These are phyloP conservation scores for Candida nonsorbophila DNA, from an alignment of 805 yeast species.

Conservation along the genomic window DNA sequence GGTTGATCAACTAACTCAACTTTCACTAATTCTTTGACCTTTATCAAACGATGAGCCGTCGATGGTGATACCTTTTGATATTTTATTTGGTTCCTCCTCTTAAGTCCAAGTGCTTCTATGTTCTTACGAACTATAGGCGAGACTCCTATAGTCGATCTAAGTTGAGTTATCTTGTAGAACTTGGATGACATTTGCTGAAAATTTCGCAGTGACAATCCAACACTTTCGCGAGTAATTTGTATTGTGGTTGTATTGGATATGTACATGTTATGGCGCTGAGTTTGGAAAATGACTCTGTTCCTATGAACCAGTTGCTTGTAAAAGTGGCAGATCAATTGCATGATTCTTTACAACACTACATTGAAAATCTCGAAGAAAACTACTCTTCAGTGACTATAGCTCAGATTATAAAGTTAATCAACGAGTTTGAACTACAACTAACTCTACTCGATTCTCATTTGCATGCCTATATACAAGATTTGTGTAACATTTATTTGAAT, in stretches of 20 bases:
- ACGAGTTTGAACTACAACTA: conserved; percentile 52
- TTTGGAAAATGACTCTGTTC: too few species aligned
- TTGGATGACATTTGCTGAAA: too few species aligned
- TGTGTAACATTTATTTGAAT: conserved; percentile 22
- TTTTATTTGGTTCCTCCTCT: conserved; percentile 64
- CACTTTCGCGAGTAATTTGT: too few species aligned
- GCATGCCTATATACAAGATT: conserved; percentile 20
- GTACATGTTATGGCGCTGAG: too few species aligned
- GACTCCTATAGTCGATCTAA: conserved; percentile 80
- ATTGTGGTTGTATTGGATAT: too few species aligned
- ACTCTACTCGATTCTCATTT: conserved; percentile 43
- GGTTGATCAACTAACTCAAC: conserved; percentile 65
- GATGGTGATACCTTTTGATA: conserved; percentile 72
- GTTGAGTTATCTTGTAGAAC: conserved; percentile 60
- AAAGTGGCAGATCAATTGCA: too few species aligned
- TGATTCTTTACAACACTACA: too few species aligned
- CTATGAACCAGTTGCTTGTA: too few species aligned
- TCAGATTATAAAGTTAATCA: conserved; percentile 16
- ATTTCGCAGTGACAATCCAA: too few species aligned
- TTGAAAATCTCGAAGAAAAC: too few species aligned
- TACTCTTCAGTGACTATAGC: too few species aligned
- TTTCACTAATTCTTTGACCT: conserved; percentile 79
- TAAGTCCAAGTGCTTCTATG: conserved; percentile 68
- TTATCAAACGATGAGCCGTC: conserved; percentile 78
- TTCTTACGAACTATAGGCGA: conserved; percentile 65